These are phyloP conservation scores for Aspergillus sp. DNA, from an alignment of 2,329 filamentous ascomycete species.

Conservation along the genomic window DNA sequence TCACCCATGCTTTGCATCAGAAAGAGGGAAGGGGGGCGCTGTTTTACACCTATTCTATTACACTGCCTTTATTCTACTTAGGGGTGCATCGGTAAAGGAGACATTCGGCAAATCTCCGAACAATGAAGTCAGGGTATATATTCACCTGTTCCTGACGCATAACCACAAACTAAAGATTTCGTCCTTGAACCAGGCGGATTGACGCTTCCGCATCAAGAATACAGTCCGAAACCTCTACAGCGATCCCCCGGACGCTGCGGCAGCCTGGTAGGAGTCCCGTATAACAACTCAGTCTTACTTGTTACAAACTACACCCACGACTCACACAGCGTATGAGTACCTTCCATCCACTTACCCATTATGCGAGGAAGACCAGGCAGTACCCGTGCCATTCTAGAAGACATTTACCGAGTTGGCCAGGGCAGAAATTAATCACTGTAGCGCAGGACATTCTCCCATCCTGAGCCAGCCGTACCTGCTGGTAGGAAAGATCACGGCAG, in stretches of 20 bases:
- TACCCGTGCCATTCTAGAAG: neutral
- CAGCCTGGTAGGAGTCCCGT: neutral
- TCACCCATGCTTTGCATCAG: neutral
- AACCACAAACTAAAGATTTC: neutral
- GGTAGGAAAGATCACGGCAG: neutral
- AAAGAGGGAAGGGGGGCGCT: neutral
- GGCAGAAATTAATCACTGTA: neutral
- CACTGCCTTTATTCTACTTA: neutral
- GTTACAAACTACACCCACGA: neutral
- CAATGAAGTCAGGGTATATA: neutral
- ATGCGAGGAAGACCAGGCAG: neutral
- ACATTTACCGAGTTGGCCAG: neutral
- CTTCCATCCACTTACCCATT: neutral
- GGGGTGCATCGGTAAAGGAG: neutral
- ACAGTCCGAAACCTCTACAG: neutral
- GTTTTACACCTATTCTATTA: slow-evolving; percentile 5
- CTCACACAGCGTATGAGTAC: neutral
- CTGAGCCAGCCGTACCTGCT: slow-evolving; percentile 1
- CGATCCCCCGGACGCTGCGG: neutral
- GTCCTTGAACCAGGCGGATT: neutral
- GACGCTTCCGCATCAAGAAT: neutral
- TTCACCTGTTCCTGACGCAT: neutral
- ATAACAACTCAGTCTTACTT: neutral
- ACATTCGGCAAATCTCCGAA: slow-evolving; percentile 1
- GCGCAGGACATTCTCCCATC: neutral